These are phyloP conservation scores for Aspergillus diversus DNA, from an alignment of 495 filamentous ascomycete species.

Conservation along the genomic window DNA sequence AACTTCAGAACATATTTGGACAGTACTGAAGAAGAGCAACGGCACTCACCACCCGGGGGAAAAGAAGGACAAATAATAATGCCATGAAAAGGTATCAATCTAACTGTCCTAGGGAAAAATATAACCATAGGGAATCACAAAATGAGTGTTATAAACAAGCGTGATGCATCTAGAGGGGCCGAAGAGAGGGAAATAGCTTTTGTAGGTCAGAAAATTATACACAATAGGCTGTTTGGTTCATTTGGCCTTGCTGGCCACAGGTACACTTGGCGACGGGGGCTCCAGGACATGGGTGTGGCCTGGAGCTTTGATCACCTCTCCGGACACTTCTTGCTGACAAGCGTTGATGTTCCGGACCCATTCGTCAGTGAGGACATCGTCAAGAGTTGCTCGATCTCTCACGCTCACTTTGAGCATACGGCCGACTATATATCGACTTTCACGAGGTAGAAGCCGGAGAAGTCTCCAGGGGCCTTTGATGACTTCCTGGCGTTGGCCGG, in stretches of 20 bases:
- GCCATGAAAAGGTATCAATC: constrained; percentile 13
- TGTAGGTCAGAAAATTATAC: constrained; percentile 17
- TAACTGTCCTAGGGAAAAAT: constrained; percentile 6
- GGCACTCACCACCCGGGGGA: constrained; percentile 17
- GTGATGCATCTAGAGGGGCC: constrained; percentile 15
- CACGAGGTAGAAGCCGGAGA: constrained; percentile 86
- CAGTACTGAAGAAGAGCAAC: constrained; percentile 2
- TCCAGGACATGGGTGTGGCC: constrained; percentile 67
- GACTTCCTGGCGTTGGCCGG: constrained; percentile 63
- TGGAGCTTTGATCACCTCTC: constrained; percentile 53
- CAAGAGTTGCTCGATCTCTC: constrained; percentile 77
- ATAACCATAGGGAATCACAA: constrained; percentile 16
- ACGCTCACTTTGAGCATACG: constrained; percentile 93
- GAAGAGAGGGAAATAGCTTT: constrained; percentile 13
- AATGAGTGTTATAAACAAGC: constrained; percentile 21
- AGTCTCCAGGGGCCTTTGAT: constrained; percentile 94
- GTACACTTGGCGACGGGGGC: constrained; percentile 51
- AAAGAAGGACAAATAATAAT: constrained; percentile 11
- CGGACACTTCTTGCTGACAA: constrained; percentile 64
- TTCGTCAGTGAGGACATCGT: constrained; percentile 84
- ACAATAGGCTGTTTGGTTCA: constrained; percentile 18
- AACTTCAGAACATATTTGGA: constrained; percentile 11
- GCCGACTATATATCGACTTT: constrained; percentile 86
- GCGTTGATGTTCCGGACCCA: constrained; percentile 77
- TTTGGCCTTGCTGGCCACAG: constrained; percentile 51